These are phyloP conservation scores for Capronia coronata DNA, from an alignment of 2,329 filamentous ascomycete species.

Conservation along the genomic window DNA sequence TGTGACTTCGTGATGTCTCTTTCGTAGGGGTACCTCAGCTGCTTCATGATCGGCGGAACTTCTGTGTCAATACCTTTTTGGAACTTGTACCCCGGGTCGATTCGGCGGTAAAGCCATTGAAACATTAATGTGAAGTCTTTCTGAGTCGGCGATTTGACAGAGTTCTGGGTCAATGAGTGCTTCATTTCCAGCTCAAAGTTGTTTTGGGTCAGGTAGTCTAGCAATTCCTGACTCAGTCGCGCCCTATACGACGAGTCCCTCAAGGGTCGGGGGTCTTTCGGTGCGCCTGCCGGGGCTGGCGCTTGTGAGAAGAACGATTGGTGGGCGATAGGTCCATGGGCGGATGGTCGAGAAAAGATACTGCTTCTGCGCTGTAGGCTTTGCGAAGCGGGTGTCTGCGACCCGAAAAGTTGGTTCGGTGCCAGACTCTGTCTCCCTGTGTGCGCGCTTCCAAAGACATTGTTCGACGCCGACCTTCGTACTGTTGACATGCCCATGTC, in stretches of 20 bases:
- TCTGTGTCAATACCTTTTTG: constrained; percentile 93
- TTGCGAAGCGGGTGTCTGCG: constrained; percentile 47
- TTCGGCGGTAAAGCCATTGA: constrained; percentile 92
- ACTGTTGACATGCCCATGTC: constrained; percentile 77
- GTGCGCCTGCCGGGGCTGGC: constrained; percentile 72
- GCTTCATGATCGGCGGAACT: constrained; percentile 84
- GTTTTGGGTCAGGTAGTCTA: constrained; percentile 86
- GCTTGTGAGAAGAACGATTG: constrained; percentile 94
- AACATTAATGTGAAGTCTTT: constrained; percentile 99
- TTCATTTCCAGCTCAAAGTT: constrained; percentile 99
- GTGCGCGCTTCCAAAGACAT: constrained; percentile 51
- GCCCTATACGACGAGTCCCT: constrained; percentile 73
- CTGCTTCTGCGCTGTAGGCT: constrained; percentile 67
- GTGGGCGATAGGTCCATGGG: constrained; percentile 60
- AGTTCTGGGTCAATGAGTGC: constrained; percentile 82
- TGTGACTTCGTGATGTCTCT: constrained; percentile 95
- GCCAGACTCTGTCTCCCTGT: constrained; percentile 67
- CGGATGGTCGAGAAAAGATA: constrained; percentile 69
- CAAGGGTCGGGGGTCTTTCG: constrained; percentile 77
- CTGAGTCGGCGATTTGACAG: constrained; percentile 87
- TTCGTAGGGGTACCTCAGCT: constrained; percentile 89
- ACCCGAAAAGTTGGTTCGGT: constrained; percentile 49
- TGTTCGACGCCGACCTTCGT: constrained; percentile 70
- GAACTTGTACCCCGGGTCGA: constrained; percentile 89
- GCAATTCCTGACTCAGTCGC: constrained; percentile 76